A percentile compares a stretch with the other conserved stretches of the same genome.
These are phyloP conservation scores for Polyplosphaeria fusca DNA, from an alignment of 495 filamentous ascomycete species.

Conservation along the genomic window DNA sequence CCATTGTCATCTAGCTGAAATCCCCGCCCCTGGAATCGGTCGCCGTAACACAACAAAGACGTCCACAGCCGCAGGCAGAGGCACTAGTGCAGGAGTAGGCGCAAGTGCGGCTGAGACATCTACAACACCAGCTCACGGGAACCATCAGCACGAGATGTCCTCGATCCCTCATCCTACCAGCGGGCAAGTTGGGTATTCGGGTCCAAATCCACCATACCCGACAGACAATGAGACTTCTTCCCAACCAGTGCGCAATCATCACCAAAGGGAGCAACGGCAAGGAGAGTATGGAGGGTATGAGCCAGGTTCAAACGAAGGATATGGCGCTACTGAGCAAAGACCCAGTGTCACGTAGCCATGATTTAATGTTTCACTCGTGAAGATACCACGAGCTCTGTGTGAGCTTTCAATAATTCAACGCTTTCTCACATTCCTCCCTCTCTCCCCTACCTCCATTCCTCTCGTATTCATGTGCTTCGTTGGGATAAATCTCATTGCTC, in stretches of 20 bases:
- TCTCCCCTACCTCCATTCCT: no score
- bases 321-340: constrained; percentile 51
- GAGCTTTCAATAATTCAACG: no score
- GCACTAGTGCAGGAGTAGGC: neutral
- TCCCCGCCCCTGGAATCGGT: constrained; percentile 1
- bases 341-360: no score
- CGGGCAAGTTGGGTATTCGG: neutral
- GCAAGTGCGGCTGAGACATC: constrained; percentile 1
- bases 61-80: neutral
- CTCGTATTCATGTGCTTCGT: no score
- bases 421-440: no score
- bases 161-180: neutral
- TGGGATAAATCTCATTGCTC: no score
- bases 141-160: neutral
- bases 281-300: constrained; percentile 11
- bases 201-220: neutral
- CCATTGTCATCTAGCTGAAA: constrained; percentile 16
- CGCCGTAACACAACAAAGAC: neutral
- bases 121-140: neutral
- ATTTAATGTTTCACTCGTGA: no score
- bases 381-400: no score
- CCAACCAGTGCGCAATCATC: neutral
- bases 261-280: neutral
- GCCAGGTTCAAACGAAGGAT: constrained; percentile 4
- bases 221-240: neutral